These are phyloP conservation scores for Atkinsonella texensis DNA, from an alignment of 2,329 filamentous ascomycete genomes.

Conservation along the genomic window DNA sequence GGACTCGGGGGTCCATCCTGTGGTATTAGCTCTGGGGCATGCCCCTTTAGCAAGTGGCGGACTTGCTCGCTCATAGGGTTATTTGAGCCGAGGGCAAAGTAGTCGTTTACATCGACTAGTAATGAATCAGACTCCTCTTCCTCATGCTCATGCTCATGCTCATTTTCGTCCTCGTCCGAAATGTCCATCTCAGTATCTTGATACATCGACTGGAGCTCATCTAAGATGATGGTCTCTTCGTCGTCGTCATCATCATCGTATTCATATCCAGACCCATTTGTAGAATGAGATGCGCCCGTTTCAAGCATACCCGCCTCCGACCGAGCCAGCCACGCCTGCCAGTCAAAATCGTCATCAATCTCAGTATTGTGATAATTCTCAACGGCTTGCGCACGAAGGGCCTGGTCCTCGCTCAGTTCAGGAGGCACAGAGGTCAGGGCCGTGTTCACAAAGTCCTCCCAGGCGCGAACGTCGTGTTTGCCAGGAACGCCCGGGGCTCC, in stretches of 20 bases:
- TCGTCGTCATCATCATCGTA: constrained; percentile 5
- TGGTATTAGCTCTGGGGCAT: background rate
- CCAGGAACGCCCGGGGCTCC: constrained; percentile 8
- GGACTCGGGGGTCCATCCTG: background rate
- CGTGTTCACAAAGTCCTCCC: constrained; percentile 16
- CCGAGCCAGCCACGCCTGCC: constrained; percentile 12
- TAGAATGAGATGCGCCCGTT: no score
- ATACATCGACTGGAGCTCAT: background rate
- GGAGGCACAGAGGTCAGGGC: constrained; percentile 13
- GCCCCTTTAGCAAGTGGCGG: background rate
- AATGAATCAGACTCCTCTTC: background rate
- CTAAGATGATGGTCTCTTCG: constrained; percentile 2
- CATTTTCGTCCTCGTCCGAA: background rate
- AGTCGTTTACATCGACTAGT: background rate
- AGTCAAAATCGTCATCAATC: constrained; percentile 11
- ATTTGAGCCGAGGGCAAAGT: background rate
- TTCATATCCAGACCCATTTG: background rate
- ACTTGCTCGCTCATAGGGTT: background rate
- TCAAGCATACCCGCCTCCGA: constrained; percentile 1
- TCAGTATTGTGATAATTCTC: constrained; percentile 10
- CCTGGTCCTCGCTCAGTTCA: constrained; percentile 14
- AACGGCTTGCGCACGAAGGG: constrained; percentile 13
- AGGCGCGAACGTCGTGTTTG: constrained; percentile 11
- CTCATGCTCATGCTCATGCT: constrained; percentile 1
- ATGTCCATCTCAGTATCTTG: background rate